Base-by-base conservation (phyloP, 2,329 filamentous ascomycete species). In the Alternaria longipes region DNA sequence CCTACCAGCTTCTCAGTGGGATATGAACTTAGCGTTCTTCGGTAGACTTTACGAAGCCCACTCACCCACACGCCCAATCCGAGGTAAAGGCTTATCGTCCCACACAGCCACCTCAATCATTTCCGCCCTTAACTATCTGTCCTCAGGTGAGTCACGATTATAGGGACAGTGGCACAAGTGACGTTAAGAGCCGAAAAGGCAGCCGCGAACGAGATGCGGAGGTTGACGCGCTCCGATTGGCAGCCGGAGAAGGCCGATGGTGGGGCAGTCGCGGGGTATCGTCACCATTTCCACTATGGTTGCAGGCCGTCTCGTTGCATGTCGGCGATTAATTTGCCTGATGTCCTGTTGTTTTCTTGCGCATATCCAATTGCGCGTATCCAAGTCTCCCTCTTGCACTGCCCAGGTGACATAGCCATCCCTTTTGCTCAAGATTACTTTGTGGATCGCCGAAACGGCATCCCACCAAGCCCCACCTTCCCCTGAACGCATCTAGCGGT, bases 191-290 rank as follows among this genome's bases (percentile, higher is more conserved):
- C 34, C 36, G 24, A 44, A 61, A 36, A 22, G 28, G 30, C 30
- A 42, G 55, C 32, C 41, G 38, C 5, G 34, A 20, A 16, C 14
- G 34, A 41, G 22, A 14, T 49, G 53, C 56, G 60, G 60, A 60
- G 52, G 32, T 63, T 20, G 30, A 41, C 49, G 57, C 20, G 16
- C 60, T 63, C 52, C 49, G 53, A 63, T 63, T 63, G 60, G 60
- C 24, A 41, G 42, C 34, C 52, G 60, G 56, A 45, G 36, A 47
- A 40, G 46, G 47, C 47, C 26, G 56, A 55, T 12, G 28, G 47
- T 56, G 60, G 57, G 57, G 51, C 56, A 30, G 14, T 20, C 20
- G 60, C 60, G 60, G 60, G 60, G 53, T 47, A 44, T 6, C 45
- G 45, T 38, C 20, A 42, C 36, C 42, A 28, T 46, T n/a, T 24